A percentile compares a stretch with the other conserved stretches of the same genome.
Evolutionary conservation across 208 protist species (phyloP).

Genomic region (Kentomonas sorsogonicus): DNA sequence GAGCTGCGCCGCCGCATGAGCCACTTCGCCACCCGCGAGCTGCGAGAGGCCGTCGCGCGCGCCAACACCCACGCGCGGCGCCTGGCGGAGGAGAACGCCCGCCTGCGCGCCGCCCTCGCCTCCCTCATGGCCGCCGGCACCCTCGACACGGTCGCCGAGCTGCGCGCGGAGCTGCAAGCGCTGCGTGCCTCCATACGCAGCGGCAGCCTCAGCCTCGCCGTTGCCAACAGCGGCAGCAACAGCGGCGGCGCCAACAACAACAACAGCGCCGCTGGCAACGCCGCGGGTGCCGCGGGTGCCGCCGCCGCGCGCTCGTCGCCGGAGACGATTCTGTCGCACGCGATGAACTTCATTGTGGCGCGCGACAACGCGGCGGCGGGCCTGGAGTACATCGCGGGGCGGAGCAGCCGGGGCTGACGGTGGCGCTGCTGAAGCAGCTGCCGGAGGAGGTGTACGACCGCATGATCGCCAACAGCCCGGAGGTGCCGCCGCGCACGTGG

Average conservation of each 20-base stretch:
- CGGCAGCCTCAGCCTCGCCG: constrained; percentile 13
- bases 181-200: constrained; percentile 27
- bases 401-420: constrained; percentile 19
- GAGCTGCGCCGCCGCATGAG: constrained; percentile 47
- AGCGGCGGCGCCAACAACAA: neutral
- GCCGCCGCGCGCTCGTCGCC: constrained; percentile 23
- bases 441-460: constrained; percentile 9
- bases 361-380: constrained; percentile 17
- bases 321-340: constrained; percentile 58
- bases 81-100: constrained; percentile 58
- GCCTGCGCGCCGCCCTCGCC: constrained; percentile 46
- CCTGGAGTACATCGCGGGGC: constrained; percentile 31
- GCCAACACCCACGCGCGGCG: constrained; percentile 40
- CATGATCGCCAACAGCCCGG: constrained; percentile 13
- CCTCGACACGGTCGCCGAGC: constrained; percentile 22
- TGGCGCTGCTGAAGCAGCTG: constrained; percentile 28
- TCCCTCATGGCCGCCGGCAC: constrained; percentile 45
- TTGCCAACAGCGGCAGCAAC: neutral
- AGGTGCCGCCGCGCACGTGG: constrained; percentile 31
- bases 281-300: constrained; percentile 9
- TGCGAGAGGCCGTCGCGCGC: constrained; percentile 36
- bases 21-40: constrained; percentile 45
- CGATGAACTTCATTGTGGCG: constrained; percentile 28
- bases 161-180: constrained; percentile 45
- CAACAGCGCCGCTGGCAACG: constrained; percentile 8